Evolutionary conservation across 2,329 filamentous ascomycete species (phyloP).

Genomic region (Pyricularia grisea): DNA sequence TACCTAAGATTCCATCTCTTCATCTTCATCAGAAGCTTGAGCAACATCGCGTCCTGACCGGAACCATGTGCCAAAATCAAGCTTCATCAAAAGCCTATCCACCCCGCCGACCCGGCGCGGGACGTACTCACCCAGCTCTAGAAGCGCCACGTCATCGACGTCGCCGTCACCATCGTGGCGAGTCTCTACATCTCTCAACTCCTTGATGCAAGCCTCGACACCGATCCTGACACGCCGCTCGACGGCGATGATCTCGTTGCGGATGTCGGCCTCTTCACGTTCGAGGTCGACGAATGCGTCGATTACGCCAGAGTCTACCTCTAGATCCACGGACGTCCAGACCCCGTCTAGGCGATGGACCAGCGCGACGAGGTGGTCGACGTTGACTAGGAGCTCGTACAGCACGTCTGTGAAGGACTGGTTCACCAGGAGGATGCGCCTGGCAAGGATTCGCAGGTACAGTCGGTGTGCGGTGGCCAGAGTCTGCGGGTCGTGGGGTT

Average conservation of each 20-base stretch:
- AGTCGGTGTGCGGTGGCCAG: constrained; percentile 69
- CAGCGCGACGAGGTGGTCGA: constrained; percentile 75
- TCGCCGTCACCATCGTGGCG: constrained; percentile 23
- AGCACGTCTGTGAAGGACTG: constrained; percentile 53
- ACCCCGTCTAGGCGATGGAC: constrained; percentile 66
- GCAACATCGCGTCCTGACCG: constrained; percentile 10
- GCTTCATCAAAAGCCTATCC: constrained; percentile 81
- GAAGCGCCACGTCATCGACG: constrained; percentile 13
- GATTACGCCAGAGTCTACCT: constrained; percentile 72
- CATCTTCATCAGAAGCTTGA: neutral
- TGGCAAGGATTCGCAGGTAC: constrained; percentile 62
- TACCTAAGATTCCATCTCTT: neutral
- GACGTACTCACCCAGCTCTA: constrained; percentile 47
- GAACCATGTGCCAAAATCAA: constrained; percentile 62
- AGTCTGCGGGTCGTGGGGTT: constrained; percentile 70
- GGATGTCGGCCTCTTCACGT: constrained; percentile 62
- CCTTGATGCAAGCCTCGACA: constrained; percentile 57
- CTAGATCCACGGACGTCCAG: constrained; percentile 70
- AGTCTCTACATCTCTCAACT: constrained; percentile 34
- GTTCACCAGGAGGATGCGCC: constrained; percentile 58
- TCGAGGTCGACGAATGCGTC: constrained; percentile 64
- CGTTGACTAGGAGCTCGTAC: constrained; percentile 57
- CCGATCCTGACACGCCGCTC: constrained; percentile 56
- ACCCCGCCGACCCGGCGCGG: constrained; percentile 69
- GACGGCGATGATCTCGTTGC: constrained; percentile 52